These are phyloP conservation scores for Aureobasidium sp. DNA, from an alignment of 2,329 filamentous ascomycete species.

Conservation along the genomic window DNA sequence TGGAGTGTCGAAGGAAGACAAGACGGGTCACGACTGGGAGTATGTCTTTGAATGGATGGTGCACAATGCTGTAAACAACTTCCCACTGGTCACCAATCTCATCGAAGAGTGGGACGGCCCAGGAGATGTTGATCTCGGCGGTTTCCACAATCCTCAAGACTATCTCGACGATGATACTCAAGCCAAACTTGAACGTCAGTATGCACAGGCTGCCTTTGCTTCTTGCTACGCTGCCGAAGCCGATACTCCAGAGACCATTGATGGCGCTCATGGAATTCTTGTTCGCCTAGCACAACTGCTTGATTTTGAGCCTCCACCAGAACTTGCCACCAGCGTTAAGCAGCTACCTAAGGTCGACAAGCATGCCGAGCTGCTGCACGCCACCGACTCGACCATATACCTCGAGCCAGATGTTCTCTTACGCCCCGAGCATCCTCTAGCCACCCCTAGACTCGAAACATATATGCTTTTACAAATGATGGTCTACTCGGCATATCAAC, in stretches of 20 bases:
- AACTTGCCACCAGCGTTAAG: conserved; percentile 37
- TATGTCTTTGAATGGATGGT: conserved; percentile 62
- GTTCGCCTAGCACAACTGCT: conserved; percentile 54
- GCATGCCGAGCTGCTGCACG: conserved; percentile 28
- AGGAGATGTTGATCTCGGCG: conserved; percentile 61
- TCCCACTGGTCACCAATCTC: conserved; percentile 55
- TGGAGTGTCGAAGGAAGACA: conserved; percentile 24
- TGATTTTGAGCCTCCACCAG: conserved; percentile 51
- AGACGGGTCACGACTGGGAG: conserved; percentile 59
- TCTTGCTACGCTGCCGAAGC: conserved; percentile 61
- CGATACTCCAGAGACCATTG: conserved; percentile 51
- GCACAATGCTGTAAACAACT: conserved; percentile 51
- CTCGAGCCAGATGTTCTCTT: conserved; percentile 46
- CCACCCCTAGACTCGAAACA: conserved; percentile 50
- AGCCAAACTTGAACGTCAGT: conserved; percentile 54
- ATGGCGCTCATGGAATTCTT: conserved; percentile 54
- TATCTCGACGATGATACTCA: conserved; percentile 57
- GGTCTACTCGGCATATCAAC: conserved; percentile 43
- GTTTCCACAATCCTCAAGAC: conserved; percentile 44
- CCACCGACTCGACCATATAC: conserved; percentile 25
- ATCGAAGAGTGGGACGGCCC: conserved; percentile 70
- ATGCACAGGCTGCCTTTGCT: conserved; percentile 61
- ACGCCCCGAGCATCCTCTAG: conserved; percentile 56
- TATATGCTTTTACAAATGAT: conserved; percentile 57
- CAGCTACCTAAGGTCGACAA: conserved; percentile 37